Evolutionary conservation across 306 rosid genomes (phyloP).

Genomic region (Canavalia gladiata): DNA sequence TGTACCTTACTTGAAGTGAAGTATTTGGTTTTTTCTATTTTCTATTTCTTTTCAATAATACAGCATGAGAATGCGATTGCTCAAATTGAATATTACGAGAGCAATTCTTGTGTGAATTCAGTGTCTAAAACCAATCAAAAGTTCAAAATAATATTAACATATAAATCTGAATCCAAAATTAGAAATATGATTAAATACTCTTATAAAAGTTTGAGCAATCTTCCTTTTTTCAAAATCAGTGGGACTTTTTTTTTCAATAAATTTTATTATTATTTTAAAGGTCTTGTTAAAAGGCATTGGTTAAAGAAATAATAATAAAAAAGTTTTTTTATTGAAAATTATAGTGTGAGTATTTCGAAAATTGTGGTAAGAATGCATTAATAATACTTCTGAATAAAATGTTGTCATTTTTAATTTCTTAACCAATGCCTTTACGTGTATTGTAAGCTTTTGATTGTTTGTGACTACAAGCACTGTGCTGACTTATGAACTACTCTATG

Average conservation of each 20-base stretch:
- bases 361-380: too few species aligned
- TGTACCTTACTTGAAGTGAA: background rate
- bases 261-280: background rate
- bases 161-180: background rate
- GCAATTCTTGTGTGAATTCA: background rate
- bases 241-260: background rate
- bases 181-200: too few species aligned
- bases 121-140: background rate
- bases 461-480: background rate
- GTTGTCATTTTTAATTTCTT: too few species aligned
- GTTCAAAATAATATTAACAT: background rate
- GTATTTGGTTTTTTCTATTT: background rate
- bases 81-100: background rate
- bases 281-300: too few species aligned
- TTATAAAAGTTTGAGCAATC: too few species aligned
- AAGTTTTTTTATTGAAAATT: too few species aligned
- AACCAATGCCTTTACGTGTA: background rate
- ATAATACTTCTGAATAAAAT: too few species aligned
- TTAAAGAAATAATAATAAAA: too few species aligned
- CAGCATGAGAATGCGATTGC: background rate
- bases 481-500: background rate
- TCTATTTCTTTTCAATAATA: background rate
- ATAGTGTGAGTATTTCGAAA: too few species aligned
- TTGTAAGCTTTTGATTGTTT: background rate
- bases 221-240: too few species aligned